A percentile compares a stretch with the other conserved stretches of the same genome.
phyloP scores from a whole-genome alignment of 768 basidiomycete species.

The Mycena vulgaris region DNA sequence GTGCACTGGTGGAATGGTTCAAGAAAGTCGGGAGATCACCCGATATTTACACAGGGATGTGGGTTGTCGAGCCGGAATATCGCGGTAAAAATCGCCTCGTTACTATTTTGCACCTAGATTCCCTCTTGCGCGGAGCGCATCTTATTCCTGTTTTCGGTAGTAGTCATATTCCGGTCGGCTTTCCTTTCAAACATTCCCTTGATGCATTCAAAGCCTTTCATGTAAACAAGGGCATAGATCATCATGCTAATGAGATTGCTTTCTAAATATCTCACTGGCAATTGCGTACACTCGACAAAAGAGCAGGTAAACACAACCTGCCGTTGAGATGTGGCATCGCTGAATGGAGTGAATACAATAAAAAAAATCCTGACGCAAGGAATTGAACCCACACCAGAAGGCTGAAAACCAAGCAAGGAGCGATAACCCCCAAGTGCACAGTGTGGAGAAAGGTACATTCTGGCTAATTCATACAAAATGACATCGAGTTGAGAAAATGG shows the following conservation, averaged over 20 bases:
- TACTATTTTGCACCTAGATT: not conserved
- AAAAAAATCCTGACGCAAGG: too few relatives aligned
- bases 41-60: constrained; percentile 42
- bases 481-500: not conserved
- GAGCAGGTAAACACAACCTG: too few relatives aligned
- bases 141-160: not conserved
- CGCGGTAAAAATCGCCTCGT: not conserved
- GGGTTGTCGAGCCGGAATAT: constrained; percentile 34
- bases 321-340: too few relatives aligned
- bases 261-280: too few relatives aligned
- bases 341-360: too few relatives aligned
- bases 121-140: not conserved
- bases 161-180: not conserved
- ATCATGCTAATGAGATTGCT: not conserved
- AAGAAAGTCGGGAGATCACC: constrained; percentile 27
- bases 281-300: too few relatives aligned
- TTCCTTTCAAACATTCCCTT: too few relatives aligned
- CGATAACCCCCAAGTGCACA: too few relatives aligned
- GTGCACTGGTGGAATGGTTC: constrained; percentile 43
- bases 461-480: too few relatives aligned
- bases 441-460: too few relatives aligned
- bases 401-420: too few relatives aligned
- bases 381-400: too few relatives aligned
- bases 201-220: not conserved
- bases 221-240: constrained; percentile 4